A percentile compares a stretch with the other conserved stretches of the same genome.
phyloP scores from a whole-genome alignment of 2,329 filamentous ascomycete genomes.

The Arthrobotrys iridis region DNA sequence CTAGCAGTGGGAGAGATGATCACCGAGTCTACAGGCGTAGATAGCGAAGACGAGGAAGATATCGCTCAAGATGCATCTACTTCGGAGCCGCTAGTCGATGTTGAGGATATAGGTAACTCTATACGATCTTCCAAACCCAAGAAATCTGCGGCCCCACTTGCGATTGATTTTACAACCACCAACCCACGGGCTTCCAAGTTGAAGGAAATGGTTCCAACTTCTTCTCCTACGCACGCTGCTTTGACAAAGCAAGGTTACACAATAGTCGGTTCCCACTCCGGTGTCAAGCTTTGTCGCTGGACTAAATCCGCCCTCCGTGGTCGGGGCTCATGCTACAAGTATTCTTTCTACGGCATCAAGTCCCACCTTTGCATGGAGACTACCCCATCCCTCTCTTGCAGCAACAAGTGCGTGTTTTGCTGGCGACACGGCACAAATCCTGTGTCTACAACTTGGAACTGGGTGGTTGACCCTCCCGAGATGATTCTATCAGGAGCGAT shows the following conservation, averaged over 20 bases:
- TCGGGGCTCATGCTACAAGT: constrained; percentile 96
- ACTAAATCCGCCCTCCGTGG: constrained; percentile 95
- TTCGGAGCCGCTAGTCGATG: constrained; percentile 56
- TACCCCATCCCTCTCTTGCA: constrained; percentile 92
- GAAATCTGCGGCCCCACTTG: constrained; percentile 68
- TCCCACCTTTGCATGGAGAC: constrained; percentile 99
- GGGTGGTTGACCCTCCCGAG: constrained; percentile 90
- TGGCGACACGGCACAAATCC: constrained; percentile 98
- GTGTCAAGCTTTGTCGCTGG: constrained; percentile 82
- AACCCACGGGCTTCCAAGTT: constrained; percentile 65
- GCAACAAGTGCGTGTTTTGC: constrained; percentile 98
- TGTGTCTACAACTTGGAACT: constrained; percentile 95
- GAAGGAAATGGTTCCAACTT: constrained; percentile 94
- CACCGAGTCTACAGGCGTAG: constrained; percentile 56
- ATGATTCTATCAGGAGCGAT: constrained; percentile 91
- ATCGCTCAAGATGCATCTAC: constrained; percentile 53
- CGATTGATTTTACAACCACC: constrained; percentile 83
- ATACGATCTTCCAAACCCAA: constrained; percentile 61
- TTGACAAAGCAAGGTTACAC: constrained; percentile 97
- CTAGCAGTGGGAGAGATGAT: constrained; percentile 55
- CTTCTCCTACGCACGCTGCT: constrained; percentile 85
- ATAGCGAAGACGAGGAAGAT: constrained; percentile 55
- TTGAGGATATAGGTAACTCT: constrained; percentile 58
- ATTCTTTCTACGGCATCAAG: constrained; percentile 94
- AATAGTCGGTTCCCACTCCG: constrained; percentile 90